Conservation (phyloP, 257 asterid genomes). For the Verbena officinalis region DNA sequence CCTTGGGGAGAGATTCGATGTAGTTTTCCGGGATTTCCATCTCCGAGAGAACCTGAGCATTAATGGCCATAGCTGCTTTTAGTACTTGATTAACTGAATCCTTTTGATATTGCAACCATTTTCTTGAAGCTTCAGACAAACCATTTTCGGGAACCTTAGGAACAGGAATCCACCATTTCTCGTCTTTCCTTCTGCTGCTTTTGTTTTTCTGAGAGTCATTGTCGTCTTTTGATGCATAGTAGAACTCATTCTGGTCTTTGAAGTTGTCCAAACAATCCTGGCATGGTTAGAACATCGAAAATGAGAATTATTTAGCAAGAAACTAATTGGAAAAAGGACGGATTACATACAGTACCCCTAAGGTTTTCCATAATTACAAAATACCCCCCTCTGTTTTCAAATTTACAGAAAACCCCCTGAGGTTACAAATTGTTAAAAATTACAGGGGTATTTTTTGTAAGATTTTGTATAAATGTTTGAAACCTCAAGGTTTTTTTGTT, state of each 20-base stretch:
- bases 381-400: too few species aligned
- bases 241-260: conserved; percentile 59
- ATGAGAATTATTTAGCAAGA: background rate
- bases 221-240: conserved; percentile 46
- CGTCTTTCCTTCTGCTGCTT: conserved; percentile 35
- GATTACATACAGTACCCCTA: too few species aligned
- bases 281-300: background rate
- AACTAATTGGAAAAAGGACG: too few species aligned
- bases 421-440: too few species aligned
- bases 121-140: conserved; percentile 45
- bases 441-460: too few species aligned
- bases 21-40: conserved; percentile 67
- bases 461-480: too few species aligned
- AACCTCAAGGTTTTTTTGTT: too few species aligned
- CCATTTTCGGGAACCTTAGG: conserved; percentile 66
- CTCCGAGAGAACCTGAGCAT: conserved; percentile 58
- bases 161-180: conserved; percentile 72
- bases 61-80: conserved; percentile 77
- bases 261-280: conserved; percentile 66
- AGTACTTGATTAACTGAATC: conserved; percentile 64
- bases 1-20: conserved; percentile 65
- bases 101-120: conserved; percentile 62
- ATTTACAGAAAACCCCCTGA: too few species aligned
- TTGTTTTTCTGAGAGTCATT: conserved; percentile 38
- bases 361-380: too few species aligned